Percentiles rank a stretch among this genome's conserved stretches.
These are phyloP conservation scores for Globisporangium recalcitrans DNA, from an alignment of 352 stramenopile species.

Conservation along the genomic window DNA sequence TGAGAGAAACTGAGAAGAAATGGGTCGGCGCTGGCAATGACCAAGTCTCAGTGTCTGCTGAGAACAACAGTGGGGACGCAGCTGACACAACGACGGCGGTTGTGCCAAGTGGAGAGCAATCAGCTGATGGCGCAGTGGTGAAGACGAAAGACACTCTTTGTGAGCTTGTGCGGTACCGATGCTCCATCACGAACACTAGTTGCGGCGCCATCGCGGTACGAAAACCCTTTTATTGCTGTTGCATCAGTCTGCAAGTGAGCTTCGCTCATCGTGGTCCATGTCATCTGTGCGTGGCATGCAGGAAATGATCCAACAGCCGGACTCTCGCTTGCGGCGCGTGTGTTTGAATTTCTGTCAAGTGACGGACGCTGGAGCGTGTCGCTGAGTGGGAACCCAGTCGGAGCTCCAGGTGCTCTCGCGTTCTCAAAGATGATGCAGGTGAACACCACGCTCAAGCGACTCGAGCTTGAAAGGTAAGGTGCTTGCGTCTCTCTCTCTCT, in stretches of 20 bases:
- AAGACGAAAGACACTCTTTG: neutral
- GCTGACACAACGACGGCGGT: neutral
- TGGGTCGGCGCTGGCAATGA: neutral
- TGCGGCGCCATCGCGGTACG: constrained; percentile 23
- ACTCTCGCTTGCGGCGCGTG: constrained; percentile 18
- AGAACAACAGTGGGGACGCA: neutral
- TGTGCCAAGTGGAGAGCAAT: neutral
- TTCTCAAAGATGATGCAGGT: constrained; percentile 30
- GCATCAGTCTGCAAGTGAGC: neutral
- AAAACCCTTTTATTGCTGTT: neutral
- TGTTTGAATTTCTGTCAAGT: constrained; percentile 40
- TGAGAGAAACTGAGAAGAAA: neutral
- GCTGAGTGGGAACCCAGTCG: constrained; percentile 33
- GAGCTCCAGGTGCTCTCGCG: constrained; percentile 15
- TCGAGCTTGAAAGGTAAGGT: constrained; percentile 30
- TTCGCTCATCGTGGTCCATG: neutral
- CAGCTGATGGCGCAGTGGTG: neutral
- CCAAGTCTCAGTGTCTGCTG: neutral
- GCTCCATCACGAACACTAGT: constrained; percentile 21
- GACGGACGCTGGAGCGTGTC: constrained; percentile 28
- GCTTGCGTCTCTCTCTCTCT: too few species aligned
- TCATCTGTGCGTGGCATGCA: constrained; percentile 11
- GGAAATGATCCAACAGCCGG: constrained; percentile 16
- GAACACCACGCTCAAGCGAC: constrained; percentile 23
- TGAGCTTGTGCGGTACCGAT: constrained; percentile 16